These are phyloP conservation scores for Trypanosoma vivax DNA, from an alignment of 208 protist genomes.

Conservation along the genomic window DNA sequence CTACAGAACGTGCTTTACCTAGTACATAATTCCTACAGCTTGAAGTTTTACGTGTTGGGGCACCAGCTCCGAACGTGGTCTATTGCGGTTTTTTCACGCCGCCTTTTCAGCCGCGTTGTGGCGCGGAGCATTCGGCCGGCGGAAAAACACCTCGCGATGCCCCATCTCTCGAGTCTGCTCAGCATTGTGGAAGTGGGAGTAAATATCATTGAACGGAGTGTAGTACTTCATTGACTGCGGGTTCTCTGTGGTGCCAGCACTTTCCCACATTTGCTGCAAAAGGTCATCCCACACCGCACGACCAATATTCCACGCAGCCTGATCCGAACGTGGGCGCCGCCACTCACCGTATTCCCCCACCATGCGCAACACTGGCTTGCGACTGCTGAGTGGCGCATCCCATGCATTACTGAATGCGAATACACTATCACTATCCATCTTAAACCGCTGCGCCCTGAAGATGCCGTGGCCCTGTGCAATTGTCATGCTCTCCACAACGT, in stretches of 20 bases:
- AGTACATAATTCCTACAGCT: too few species aligned
- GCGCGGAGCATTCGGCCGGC: conserved; percentile 71
- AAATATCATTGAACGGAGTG: conserved; percentile 82
- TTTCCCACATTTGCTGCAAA: conserved; percentile 83
- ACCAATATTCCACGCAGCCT: conserved; percentile 76
- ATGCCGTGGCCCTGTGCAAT: conserved; percentile 83
- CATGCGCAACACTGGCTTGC: conserved; percentile 84
- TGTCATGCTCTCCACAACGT: conserved; percentile 87
- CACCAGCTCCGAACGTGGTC: neutral
- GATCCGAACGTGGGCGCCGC: conserved; percentile 69
- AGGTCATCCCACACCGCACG: conserved; percentile 84
- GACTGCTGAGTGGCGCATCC: conserved; percentile 75
- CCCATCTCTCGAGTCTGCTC: conserved; percentile 86
- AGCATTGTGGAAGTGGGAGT: conserved; percentile 66
- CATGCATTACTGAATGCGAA: conserved; percentile 89
- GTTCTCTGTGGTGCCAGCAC: conserved; percentile 70
- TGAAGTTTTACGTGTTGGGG: neutral
- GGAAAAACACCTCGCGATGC: conserved; percentile 84
- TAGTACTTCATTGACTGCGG: conserved; percentile 91
- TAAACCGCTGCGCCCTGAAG: conserved; percentile 86
- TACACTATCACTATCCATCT: conserved; percentile 79
- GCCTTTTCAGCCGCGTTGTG: conserved; percentile 69
- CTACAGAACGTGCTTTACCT: too few species aligned
- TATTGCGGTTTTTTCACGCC: conserved; percentile 3
- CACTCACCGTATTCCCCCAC: conserved; percentile 90